These are phyloP conservation scores for Scalesia atractyloides DNA, from an alignment of 129 eudicot genomes.

Conservation along the genomic window DNA sequence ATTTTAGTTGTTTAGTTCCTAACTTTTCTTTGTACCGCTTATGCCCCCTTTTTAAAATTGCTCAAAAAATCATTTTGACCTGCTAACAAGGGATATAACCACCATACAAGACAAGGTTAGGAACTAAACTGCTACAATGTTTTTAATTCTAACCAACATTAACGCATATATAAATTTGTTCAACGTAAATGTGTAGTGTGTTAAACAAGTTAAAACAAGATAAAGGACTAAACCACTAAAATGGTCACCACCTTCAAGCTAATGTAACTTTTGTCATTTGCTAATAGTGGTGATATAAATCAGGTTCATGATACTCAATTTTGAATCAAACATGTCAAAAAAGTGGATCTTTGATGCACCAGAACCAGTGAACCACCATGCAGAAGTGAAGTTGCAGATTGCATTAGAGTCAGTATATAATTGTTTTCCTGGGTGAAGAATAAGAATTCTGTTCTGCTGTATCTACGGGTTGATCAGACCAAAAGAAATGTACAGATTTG, in stretches of 20 bases:
- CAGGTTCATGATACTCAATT: not conserved
- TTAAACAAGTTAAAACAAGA: not conserved
- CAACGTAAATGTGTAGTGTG: not conserved
- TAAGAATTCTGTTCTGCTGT: not conserved
- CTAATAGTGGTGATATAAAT: constrained; percentile 1
- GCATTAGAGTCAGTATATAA: constrained; percentile 1
- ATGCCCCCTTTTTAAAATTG: not conserved
- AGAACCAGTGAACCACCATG: constrained; percentile 7
- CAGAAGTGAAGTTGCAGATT: not conserved
- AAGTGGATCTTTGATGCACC: constrained; percentile 5
- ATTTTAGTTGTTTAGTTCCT: not conserved
- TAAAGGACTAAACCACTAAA: not conserved
- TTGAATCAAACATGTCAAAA: constrained; percentile 1
- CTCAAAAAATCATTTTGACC: not conserved
- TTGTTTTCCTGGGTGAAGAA: constrained; percentile 2
- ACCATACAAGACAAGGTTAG: not conserved
- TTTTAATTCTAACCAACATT: not conserved
- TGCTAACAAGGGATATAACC: constrained; percentile 1
- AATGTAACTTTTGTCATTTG: not conserved
- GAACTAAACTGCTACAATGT: not conserved
- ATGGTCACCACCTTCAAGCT: not conserved
- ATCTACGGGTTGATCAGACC: constrained; percentile 2
- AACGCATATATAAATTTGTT: not conserved
- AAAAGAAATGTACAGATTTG: constrained; percentile 25
- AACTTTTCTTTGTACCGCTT: not conserved